Evolutionary conservation across 2,329 filamentous ascomycete genomes (phyloP).

Genomic region (Colletotrichum musae): DNA sequence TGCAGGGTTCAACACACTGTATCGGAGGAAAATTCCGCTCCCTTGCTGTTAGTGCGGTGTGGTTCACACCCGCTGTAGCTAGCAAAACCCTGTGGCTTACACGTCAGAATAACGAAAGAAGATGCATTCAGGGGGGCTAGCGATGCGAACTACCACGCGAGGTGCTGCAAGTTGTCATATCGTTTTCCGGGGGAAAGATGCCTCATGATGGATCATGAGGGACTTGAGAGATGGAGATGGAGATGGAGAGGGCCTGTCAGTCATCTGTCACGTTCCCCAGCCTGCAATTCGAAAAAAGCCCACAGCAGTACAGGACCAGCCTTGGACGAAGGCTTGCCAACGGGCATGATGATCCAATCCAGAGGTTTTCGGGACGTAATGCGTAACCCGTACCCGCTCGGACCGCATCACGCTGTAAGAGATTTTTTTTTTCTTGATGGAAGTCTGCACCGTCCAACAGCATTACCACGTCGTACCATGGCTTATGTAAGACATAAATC

Average conservation of each 20-base stretch:
- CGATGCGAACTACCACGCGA: slow-evolving; percentile 3
- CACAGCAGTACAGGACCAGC: slow-evolving; percentile 15
- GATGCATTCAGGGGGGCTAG: slow-evolving; percentile 9
- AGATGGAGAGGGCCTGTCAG: background rate
- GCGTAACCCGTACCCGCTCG: slow-evolving; percentile 17
- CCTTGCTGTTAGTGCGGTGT: background rate
- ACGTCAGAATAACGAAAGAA: background rate
- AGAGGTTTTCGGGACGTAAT: slow-evolving; percentile 24
- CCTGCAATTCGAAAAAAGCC: background rate
- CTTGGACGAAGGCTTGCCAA: slow-evolving; percentile 3
- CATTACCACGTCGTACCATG: too few species aligned
- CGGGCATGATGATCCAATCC: slow-evolving; percentile 15
- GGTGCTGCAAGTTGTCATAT: background rate
- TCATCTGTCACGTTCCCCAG: slow-evolving; percentile 3
- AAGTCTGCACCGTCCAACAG: too few species aligned
- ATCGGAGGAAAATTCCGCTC: slow-evolving; percentile 20
- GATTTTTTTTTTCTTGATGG: slow-evolving; percentile 4
- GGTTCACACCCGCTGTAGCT: background rate
- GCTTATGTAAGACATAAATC: too few species aligned
- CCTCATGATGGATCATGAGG: background rate
- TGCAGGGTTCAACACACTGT: slow-evolving; percentile 10
- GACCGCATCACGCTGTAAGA: slow-evolving; percentile 23
- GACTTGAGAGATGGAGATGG: background rate
- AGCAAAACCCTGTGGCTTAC: slow-evolving; percentile 7
- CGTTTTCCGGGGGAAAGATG: slow-evolving; percentile 1